Base-by-base conservation (phyloP, 1,284 basidiomycete species). In the Flammula alnicola region DNA sequence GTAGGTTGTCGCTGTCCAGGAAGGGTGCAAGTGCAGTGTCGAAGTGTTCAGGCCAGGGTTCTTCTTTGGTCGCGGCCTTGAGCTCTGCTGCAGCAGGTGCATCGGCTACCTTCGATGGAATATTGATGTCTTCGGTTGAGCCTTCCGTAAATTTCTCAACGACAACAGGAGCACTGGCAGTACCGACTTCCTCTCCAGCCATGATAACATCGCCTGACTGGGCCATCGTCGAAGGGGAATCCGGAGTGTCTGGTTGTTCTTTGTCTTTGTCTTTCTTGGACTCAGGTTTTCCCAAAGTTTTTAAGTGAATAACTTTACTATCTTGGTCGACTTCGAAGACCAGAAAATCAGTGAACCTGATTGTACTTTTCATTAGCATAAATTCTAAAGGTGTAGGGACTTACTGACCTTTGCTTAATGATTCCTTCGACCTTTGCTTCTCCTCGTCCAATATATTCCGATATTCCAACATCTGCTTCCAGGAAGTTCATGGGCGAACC, bases 331-430 rank as follows among this genome's bases (percentile, higher is more conserved):
- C 86, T 71, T 98, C 95, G 63, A 82, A 89, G 20, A 98, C 95
- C 56, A 97, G 64, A 65, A 98, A 98, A 70, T 98, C 95, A 30
- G 94, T 95, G 67, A 97, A 97, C 61, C 95, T 96, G 42, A 35
- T 16, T 23, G 22, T 36, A 35, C 19, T 23, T 26, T 19, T 11
- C 3, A 33, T 49, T 16, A 51, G 25, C 29, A 49, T 40, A 25
- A 23, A 6, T 14, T 19, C 26, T 33, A 27, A 20, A 14, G 12
- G 17, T 19, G 30, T 43, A 35, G 19, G 41, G 42, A 46, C 77
- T 53, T 52, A 91, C 91, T 53, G 54, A 93, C 94, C 94, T 79
- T 71, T 97, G 94, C 71, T 98, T 98, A 68, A 98, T 96, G 62
- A 97, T 95, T 6, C 92, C 95, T 41, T 87, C 78, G 55, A 97